Evolutionary conservation across 805 yeast genomes (phyloP).

Genomic region (Nakazawaea populi): DNA sequence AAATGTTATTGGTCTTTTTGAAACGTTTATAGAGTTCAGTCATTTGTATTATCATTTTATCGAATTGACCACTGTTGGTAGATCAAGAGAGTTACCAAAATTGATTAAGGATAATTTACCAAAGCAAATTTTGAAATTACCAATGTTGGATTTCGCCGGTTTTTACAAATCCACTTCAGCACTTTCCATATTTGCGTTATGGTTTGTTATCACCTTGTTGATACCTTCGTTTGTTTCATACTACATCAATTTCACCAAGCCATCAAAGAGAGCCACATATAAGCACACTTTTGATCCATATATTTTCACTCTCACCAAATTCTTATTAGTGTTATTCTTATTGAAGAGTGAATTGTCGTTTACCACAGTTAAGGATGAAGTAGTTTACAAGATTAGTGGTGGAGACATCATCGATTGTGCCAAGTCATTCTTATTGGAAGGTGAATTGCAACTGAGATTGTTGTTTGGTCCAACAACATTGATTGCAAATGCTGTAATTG

Average conservation of each 20-base stretch:
- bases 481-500: conserved; percentile 38
- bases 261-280: conserved; percentile 29
- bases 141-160: conserved; percentile 31
- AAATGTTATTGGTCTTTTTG: not conserved
- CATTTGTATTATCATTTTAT: conserved; percentile 1
- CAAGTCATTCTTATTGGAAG: conserved; percentile 27
- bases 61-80: conserved; percentile 6
- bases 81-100: conserved; percentile 17
- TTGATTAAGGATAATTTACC: conserved; percentile 20
- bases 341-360: conserved; percentile 22
- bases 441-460: conserved; percentile 33
- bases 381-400: conserved; percentile 24
- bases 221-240: conserved; percentile 40
- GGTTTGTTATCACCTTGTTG: conserved; percentile 34
- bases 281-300: conserved; percentile 44
- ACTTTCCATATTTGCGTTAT: conserved; percentile 29
- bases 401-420: conserved; percentile 24
- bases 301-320: conserved; percentile 38
- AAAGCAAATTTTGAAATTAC: conserved; percentile 12
- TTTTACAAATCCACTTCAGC: conserved; percentile 22
- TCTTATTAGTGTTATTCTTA: conserved; percentile 32
- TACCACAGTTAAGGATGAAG: conserved; percentile 21
- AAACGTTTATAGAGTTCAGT: conserved; percentile 1
- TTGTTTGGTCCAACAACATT: conserved; percentile 43
- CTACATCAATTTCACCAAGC: conserved; percentile 46